Percentiles rank a stretch among this genome's conserved stretches.
Evolutionary conservation across 441 rosid species (phyloP).

Genomic region (Aleurites moluccanus): DNA sequence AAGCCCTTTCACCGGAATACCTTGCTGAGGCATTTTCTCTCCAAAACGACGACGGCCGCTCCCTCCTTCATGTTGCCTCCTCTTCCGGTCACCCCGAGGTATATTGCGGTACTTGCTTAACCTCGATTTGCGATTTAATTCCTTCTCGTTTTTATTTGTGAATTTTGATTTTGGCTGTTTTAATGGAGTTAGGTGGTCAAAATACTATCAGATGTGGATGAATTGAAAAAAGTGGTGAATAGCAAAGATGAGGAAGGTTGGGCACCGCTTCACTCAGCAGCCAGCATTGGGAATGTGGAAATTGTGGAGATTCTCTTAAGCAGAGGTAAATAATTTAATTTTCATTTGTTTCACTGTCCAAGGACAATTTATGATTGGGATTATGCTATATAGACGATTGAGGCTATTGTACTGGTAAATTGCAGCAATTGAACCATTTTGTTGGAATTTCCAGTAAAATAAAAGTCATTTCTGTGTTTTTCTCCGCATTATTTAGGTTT

Average conservation of each 20-base stretch:
- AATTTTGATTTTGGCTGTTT: neutral
- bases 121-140: neutral
- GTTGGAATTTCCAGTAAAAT: neutral
- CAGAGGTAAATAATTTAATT: constrained; percentile 38
- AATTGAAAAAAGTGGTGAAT: constrained; percentile 43
- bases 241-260: constrained; percentile 88
- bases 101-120: neutral
- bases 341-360: neutral
- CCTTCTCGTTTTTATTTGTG: neutral
- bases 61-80: constrained; percentile 83
- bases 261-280: constrained; percentile 84
- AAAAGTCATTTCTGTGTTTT: neutral
- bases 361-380: neutral
- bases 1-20: constrained; percentile 49
- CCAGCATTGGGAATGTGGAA: constrained; percentile 74
- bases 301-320: constrained; percentile 56
- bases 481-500: neutral
- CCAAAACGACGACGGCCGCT: constrained; percentile 79
- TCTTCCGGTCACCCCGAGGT: constrained; percentile 62
- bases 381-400: neutral
- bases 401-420: neutral
- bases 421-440: neutral
- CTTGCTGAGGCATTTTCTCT: constrained; percentile 50
- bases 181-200: constrained; percentile 51
- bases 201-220: constrained; percentile 50